phyloP scores from a whole-genome alignment of 2,329 filamentous ascomycete species.

The Aspergillus fumigatiaffinis region DNA sequence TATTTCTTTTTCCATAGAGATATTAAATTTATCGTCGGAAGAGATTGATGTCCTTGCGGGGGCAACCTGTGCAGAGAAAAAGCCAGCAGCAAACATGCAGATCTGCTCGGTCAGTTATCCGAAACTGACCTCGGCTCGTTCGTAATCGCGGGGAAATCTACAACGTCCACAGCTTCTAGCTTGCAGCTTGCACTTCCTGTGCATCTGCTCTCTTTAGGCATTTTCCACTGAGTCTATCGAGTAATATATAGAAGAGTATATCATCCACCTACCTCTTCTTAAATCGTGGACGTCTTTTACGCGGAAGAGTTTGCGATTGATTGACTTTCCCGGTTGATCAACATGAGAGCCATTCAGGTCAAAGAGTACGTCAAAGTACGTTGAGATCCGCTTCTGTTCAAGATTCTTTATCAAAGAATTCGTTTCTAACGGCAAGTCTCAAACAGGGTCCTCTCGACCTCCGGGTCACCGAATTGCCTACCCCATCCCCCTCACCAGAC shows the following conservation, averaged over 20 bases:
- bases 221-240: neutral
- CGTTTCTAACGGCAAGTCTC: neutral
- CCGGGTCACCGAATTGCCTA: conserved; percentile 67
- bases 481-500: conserved; percentile 64
- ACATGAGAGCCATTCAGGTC: conserved; percentile 72
- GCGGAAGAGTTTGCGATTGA: neutral
- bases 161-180: neutral
- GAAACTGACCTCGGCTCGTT: conserved; percentile 14
- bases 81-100: neutral
- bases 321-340: conserved; percentile 23
- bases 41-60: too few species aligned
- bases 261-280: neutral
- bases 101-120: conserved; percentile 4
- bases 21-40: neutral
- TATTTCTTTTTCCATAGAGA: neutral
- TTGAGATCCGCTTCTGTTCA: neutral
- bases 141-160: conserved; percentile 5
- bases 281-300: neutral
- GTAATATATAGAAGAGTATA: neutral
- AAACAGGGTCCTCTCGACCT: conserved; percentile 73
- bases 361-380: conserved; percentile 69
- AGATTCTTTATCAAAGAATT: conserved; percentile 4
- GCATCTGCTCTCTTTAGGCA: neutral
- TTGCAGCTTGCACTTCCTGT: neutral
- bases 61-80: neutral